A percentile compares a stretch with the other conserved stretches of the same genome.
Conservation (phyloP, 2,329 filamentous ascomycete species). For the Plectosphaerella sp. region DNA sequence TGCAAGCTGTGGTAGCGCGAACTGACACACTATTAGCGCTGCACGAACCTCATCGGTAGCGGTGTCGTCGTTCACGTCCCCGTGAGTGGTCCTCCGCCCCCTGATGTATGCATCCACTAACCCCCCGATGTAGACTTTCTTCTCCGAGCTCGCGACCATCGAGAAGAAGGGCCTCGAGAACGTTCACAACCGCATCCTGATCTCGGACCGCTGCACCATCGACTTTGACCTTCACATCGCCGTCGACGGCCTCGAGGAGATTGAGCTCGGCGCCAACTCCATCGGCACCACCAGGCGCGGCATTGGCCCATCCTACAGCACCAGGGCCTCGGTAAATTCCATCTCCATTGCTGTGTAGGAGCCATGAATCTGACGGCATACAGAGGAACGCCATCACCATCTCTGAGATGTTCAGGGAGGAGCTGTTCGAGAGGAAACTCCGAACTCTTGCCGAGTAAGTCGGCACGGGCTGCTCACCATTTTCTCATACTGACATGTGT, state of each 20-base stretch:
- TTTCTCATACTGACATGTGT: not conserved
- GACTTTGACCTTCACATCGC: slow-evolving; percentile 61
- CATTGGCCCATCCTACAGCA: slow-evolving; percentile 23
- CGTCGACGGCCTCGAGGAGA: slow-evolving; percentile 66
- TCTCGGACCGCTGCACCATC: slow-evolving; percentile 60
- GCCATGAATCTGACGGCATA: slow-evolving; percentile 9
- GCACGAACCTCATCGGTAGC: not conserved
- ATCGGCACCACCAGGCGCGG: slow-evolving; percentile 2
- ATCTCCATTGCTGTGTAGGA: slow-evolving; percentile 17
- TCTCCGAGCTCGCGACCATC: not conserved
- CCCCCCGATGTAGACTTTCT: not conserved
- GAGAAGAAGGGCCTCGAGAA: slow-evolving; percentile 24
- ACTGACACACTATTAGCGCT: not conserved
- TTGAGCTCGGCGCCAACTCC: slow-evolving; percentile 33
- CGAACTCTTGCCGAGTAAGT: slow-evolving; percentile 45
- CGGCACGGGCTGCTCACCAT: not conserved
- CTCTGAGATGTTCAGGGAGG: slow-evolving; percentile 62
- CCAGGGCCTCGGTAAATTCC: slow-evolving; percentile 39
- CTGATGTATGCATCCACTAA: not conserved
- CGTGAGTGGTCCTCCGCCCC: not conserved
- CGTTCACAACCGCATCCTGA: slow-evolving; percentile 48
- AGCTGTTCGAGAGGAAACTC: slow-evolving; percentile 62
- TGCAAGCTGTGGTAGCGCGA: not conserved
- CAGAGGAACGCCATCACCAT: slow-evolving; percentile 59
- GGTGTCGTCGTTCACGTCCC: not conserved